Evolutionary conservation across 768 basidiomycete species (phyloP), one percentile per base, ranked within the genome.

Genomic region (Suillus decipiens): DNA sequence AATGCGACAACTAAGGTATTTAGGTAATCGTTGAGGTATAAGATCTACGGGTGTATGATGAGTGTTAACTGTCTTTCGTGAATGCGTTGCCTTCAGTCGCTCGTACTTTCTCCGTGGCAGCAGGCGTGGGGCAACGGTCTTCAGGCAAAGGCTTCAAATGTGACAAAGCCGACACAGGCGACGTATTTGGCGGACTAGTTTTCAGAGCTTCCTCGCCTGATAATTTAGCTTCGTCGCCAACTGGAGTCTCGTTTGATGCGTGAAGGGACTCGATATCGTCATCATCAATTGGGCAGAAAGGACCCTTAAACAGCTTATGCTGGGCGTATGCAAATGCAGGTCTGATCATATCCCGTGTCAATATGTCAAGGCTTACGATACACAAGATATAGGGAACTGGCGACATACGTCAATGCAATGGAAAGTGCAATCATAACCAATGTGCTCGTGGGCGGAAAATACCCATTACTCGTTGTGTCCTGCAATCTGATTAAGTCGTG

Each of bases 281-380:
- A 24, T 66, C 58, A 47, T 59, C 53, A 41, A 55, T 14, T 42
- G 80, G 79, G 39, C 73, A 71, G 72, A 88, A 88, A 5, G 85
- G 80, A 5, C 74, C 75, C 51, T 71, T 78, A 73, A 89, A 88
- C 17, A 80, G 41, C 51, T 73, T 77, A 71, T 87, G 84, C 61
- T 89, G 88, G 5, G 71, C 77, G 68, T 78, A 79, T 1, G 86
- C 85, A 34, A 88, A 76, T 5, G 80, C 66, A 2, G 85, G 86
- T 36, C 87, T 88, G 60, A 37, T 62, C 59, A 43, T 24, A 17
- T 58, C 24, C 48, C 31, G 12, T 15, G 24, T 47, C 45, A 31
- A 19, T 51, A 55, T 37, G 24, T 54, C 3, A 15, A n/a, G 37
- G 14, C 17, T 28, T 31, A 28, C 31, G 37, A 22, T 47, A 12